Conservation (phyloP, 176 grass and related monocot genomes). For the Ensete glaucum region DNA sequence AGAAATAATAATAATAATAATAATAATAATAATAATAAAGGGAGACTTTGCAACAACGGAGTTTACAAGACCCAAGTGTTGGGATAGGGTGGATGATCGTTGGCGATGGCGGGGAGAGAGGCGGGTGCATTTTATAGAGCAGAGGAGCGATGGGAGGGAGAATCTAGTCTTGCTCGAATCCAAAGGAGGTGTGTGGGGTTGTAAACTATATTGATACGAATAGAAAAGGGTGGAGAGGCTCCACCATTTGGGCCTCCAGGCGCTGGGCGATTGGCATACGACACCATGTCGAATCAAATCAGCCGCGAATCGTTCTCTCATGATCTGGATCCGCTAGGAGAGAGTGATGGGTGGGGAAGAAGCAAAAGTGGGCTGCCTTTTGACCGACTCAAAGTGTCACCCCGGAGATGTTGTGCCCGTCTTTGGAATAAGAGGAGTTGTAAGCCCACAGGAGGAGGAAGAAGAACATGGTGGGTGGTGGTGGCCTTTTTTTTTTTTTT, state of each 20-base stretch:
- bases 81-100: no score
- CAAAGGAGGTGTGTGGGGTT: neutral
- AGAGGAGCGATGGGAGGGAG: neutral
- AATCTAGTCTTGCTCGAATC: neutral
- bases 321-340: slow-evolving; percentile 33
- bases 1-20: no score
- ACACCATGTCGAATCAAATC: slow-evolving; percentile 43
- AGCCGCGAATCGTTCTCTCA: slow-evolving; percentile 36
- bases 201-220: slow-evolving; percentile 20
- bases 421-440: slow-evolving; percentile 2
- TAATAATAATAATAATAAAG: no score
- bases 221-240: neutral
- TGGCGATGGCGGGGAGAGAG: neutral
- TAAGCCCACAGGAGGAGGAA: slow-evolving; percentile 1
- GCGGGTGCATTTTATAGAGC: neutral
- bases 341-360: neutral
- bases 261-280: slow-evolving; percentile 9
- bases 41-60: no score
- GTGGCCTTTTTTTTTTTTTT: neutral
- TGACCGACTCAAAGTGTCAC: no score
- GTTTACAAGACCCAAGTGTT: no score
- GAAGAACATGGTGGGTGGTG: no score
- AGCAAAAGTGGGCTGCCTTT: slow-evolving; percentile 23
- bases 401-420: neutral
- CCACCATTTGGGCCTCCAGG: no score